Percentiles rank a stretch among this genome's conserved stretches.
Conservation (phyloP, 2,329 filamentous ascomycete species). For the Pyricularia pennisetigena region DNA sequence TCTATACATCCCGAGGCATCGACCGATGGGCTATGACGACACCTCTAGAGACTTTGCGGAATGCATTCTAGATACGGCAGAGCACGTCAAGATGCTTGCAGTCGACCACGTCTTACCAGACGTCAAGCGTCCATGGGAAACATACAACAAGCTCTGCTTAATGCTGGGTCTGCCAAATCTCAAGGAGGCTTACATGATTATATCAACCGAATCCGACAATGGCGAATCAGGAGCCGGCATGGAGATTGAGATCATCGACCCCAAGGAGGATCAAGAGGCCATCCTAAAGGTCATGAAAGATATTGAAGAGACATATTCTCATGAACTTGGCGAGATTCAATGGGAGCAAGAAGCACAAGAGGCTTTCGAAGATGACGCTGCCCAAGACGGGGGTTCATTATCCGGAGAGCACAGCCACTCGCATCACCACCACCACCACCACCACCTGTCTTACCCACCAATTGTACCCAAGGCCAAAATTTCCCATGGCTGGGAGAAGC, state of each 20-base stretch:
- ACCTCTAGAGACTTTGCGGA: constrained; percentile 28
- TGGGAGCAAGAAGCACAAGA: constrained; percentile 2
- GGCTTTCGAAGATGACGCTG: neutral
- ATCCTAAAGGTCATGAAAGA: constrained; percentile 13
- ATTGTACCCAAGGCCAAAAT: constrained; percentile 5
- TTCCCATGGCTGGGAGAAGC: constrained; percentile 3
- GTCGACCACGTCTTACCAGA: constrained; percentile 34
- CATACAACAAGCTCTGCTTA: constrained; percentile 37
- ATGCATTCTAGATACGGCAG: constrained; percentile 22
- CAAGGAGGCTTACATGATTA: constrained; percentile 26
- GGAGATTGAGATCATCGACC: constrained; percentile 20
- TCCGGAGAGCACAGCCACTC: neutral
- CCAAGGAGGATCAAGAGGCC: constrained; percentile 12
- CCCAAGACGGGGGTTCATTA: neutral
- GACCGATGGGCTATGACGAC: constrained; percentile 29
- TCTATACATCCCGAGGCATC: constrained; percentile 28
- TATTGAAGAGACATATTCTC: constrained; percentile 15
- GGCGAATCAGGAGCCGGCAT: constrained; percentile 6
- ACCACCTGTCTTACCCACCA: constrained; percentile 1
- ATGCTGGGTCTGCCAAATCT: constrained; percentile 29
- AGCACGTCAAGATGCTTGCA: constrained; percentile 26
- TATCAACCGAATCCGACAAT: constrained; percentile 13
- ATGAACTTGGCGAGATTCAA: constrained; percentile 10
- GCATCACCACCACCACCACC: constrained; percentile 1
- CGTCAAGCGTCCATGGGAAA: constrained; percentile 37